Conservation (phyloP, 805 yeast species). For the Kuraishia piskuri region DNA sequence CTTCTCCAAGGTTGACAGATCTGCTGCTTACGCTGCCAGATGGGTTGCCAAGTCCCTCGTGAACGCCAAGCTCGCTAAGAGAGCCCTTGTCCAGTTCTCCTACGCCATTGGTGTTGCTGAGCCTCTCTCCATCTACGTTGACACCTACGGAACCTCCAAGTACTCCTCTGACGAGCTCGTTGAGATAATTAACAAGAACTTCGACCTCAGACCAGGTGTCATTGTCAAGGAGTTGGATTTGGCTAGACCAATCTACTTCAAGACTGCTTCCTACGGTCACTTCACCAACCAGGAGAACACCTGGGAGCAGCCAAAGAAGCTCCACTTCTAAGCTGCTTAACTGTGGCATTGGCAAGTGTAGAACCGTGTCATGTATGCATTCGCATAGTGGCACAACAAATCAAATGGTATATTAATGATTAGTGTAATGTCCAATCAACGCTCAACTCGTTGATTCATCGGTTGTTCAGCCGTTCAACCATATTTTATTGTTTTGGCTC, state of each 20-base stretch:
- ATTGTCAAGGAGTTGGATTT: conserved; percentile 93
- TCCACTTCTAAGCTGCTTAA: conserved; percentile 38
- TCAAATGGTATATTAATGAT: not conserved
- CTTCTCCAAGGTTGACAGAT: conserved; percentile 98
- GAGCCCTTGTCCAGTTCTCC: conserved; percentile 97
- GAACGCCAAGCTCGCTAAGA: conserved; percentile 88
- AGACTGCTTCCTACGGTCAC: conserved; percentile 99
- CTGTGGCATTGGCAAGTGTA: not conserved
- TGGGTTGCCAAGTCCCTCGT: conserved; percentile 99
- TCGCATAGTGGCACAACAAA: not conserved
- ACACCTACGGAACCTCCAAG: conserved; percentile 96
- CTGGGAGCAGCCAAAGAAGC: conserved; percentile 95
- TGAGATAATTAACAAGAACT: conserved; percentile 84
- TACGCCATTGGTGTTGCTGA: conserved; percentile 99
- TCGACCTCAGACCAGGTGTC: conserved; percentile 99
- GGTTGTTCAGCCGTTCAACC: not conserved
- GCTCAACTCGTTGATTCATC: conserved; percentile 4
- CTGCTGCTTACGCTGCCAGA: conserved; percentile 99
- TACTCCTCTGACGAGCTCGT: conserved; percentile 86
- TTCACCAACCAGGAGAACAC: conserved; percentile 98
- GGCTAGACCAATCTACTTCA: conserved; percentile 98
- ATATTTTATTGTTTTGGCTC: not conserved
- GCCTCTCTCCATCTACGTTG: conserved; percentile 96
- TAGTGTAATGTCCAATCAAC: conserved; percentile 1
- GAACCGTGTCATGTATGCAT: not conserved